A percentile compares a stretch with the other conserved stretches of the same genome.
phyloP scores from a whole-genome alignment of 345 rosid genomes.

The Aquilaria malaccensis region DNA sequence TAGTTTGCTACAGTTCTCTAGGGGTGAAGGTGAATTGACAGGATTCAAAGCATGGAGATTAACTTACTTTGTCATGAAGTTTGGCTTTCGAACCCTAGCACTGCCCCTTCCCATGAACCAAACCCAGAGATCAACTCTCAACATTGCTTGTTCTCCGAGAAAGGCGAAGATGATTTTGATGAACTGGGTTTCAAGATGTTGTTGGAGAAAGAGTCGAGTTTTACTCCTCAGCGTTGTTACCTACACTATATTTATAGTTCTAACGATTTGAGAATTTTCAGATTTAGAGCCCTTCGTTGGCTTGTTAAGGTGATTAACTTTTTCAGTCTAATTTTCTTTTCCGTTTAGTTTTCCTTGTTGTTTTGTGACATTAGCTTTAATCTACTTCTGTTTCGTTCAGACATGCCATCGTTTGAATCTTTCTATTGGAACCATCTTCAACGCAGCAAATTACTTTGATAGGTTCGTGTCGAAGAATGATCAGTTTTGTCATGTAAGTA shows the following conservation, averaged over 20 bases:
- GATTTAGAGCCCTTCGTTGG: slow-evolving; percentile 35
- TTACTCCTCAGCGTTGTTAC: slow-evolving; percentile 31
- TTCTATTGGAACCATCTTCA: slow-evolving; percentile 34
- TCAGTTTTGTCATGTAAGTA: slow-evolving; percentile 36
- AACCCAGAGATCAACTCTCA: neutral
- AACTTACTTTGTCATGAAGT: slow-evolving; percentile 43
- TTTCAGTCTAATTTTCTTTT: neutral
- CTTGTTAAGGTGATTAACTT: slow-evolving; percentile 27
- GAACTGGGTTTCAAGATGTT: slow-evolving; percentile 15
- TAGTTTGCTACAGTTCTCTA: neutral
- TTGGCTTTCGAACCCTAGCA: slow-evolving; percentile 31
- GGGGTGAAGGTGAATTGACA: neutral
- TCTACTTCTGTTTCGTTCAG: slow-evolving; percentile 26
- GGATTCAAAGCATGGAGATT: slow-evolving; percentile 21
- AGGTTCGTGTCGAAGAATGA: slow-evolving; percentile 40
- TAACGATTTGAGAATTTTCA: slow-evolving; percentile 13
- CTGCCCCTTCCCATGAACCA: slow-evolving; percentile 6
- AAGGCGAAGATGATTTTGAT: slow-evolving; percentile 27
- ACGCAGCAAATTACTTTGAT: slow-evolving; percentile 53
- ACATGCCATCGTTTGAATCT: slow-evolving; percentile 37
- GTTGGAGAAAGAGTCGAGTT: slow-evolving; percentile 28
- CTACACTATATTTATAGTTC: slow-evolving; percentile 16
- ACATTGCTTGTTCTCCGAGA: neutral
- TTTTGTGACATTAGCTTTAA: slow-evolving; percentile 1
- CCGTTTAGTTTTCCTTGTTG: slow-evolving; percentile 1